A percentile compares a stretch with the other conserved stretches of the same genome.
phyloP scores from a whole-genome alignment of 108 stramenopile genomes.

The Conticribra weissflogii region DNA sequence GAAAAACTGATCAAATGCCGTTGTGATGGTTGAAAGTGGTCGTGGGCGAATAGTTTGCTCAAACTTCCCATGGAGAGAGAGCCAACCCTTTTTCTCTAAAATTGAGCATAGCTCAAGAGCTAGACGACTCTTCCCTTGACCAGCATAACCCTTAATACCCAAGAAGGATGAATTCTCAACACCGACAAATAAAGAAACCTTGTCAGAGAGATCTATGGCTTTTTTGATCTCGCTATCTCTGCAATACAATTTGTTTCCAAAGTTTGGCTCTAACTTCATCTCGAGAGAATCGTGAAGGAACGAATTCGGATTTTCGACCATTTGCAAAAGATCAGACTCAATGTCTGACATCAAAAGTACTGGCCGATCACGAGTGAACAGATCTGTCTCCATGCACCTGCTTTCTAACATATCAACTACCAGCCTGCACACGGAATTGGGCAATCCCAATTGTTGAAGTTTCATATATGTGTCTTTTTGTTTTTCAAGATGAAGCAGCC shows the following conservation, averaged over 20 bases:
- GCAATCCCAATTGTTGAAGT: conserved; percentile 3
- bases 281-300: conserved; percentile 6
- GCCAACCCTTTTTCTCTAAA: conserved; percentile 12
- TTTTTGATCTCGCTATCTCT: conserved; percentile 5
- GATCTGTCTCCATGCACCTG: not conserved
- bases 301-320: conserved; percentile 1
- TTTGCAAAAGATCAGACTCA: conserved; percentile 4
- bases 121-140: conserved; percentile 7
- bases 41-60: not conserved
- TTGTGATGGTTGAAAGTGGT: not conserved
- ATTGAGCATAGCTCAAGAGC: not conserved
- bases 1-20: conserved; percentile 18
- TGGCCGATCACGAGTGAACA: not conserved
- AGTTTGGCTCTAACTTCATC: not conserved
- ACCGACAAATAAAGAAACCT: not conserved
- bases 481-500: not conserved
- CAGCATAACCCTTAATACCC: not conserved
- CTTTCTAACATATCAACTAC: conserved; percentile 17
- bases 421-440: conserved; percentile 3
- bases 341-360: conserved; percentile 2
- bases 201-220: not conserved
- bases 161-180: not conserved
- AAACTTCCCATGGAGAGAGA: conserved; percentile 11
- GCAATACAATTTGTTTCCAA: conserved; percentile 9
- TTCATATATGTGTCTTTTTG: conserved; percentile 1